Base-by-base conservation (phyloP, 345 rosid species). In the Eucalyptus fibrosa region DNA sequence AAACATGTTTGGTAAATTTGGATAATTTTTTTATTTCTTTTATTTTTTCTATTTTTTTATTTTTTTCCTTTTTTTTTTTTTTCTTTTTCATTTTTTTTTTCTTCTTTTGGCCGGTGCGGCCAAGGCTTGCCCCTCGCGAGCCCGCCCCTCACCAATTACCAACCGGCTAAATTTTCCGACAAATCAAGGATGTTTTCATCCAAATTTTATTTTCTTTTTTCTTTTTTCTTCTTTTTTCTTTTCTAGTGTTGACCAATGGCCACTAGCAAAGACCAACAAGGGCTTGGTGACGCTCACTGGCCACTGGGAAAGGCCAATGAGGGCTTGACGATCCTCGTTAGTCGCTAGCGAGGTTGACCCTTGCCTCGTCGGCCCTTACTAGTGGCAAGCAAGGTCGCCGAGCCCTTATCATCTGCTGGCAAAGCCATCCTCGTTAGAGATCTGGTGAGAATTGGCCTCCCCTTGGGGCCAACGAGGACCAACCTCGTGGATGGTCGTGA, bases 381-480 rank as follows among this genome's bases (percentile, higher is more conserved):
- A 53, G 10, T 8, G 26, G 59, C 0, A 53, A 2, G 59, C 11
- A 53, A 53, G 26, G 11, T 21, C 1, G 5, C 10, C 0, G 0
- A 53, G 11, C 59, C 59, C 26, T 53, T 0, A 0, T 53, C 5
- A 0, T 0, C 11, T 53, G 1, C 0, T 0, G 0, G 11, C 1
- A 1, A 53, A 2, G 59, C 24, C 24, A 53, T 53, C 24, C 59
- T 53, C 24, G 2, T 0, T 53, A 53, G 59, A 53, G 59, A 53
- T 53, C 0, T 53, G 5, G 5, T 2, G 0, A 53, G 24, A 19
- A 0, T 53, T 19, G 24, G 59, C 0, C 59, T 53, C 24, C 24
- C 0, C 56, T 0, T 18, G 12, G 11, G 47, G 47, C 47, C 3
- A 16, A 0, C 55, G 3, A 50, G 51, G 51, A 50, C 51, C 16